Evolutionary conservation across 2,329 filamentous ascomycete genomes (phyloP), one percentile per base, ranked within the genome.

Genomic region (Eutypa lata): DNA sequence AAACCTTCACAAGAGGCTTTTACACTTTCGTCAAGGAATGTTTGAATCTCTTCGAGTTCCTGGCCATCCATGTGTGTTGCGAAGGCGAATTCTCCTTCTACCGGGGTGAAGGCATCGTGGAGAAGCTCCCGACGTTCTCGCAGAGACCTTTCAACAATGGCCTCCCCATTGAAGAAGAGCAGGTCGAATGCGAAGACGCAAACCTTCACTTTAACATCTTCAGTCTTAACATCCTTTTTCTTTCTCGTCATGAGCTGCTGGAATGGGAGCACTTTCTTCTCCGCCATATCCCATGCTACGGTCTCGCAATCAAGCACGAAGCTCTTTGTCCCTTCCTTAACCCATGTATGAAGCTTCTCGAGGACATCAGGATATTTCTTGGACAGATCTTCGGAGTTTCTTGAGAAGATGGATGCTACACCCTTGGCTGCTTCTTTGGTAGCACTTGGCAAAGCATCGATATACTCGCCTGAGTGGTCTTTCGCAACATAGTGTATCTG

Each of bases 241-340:
- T 99, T 99, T 51, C 94, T 83, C 14, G 94, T 97, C 94, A 97
- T 97, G 44, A 99, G 81, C 68, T 96, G 91, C 71, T 99, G 94
- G 77, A 99, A 99, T 0, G 94, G 94, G 38, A 99, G 72, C 14
- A 99, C 90, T 71, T 96, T 96, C 79, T 96, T 97, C 76, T 94
- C 91, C 2, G 81, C 80, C n/a, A 90, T 81, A 70, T 99, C 94
- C 93, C 94, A 97, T 1, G 90, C 94, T 13, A 97, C 94, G 1
- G 93, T 96, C 75, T 99, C 94, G 68, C 94, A 99, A 69, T 99
- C 94, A n/a, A 99, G 77, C 14, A 99, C 94, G 66, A 99, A 99
- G 67, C 91, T 96, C 72, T 89, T 90, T 11, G 94, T 96, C 28
- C 87, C 90, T 2, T 86, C 76, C 68, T 95, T 95, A 61, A 99